phyloP scores from a whole-genome alignment of 106 monocot genomes.

The Dioscorea dumetorum region DNA sequence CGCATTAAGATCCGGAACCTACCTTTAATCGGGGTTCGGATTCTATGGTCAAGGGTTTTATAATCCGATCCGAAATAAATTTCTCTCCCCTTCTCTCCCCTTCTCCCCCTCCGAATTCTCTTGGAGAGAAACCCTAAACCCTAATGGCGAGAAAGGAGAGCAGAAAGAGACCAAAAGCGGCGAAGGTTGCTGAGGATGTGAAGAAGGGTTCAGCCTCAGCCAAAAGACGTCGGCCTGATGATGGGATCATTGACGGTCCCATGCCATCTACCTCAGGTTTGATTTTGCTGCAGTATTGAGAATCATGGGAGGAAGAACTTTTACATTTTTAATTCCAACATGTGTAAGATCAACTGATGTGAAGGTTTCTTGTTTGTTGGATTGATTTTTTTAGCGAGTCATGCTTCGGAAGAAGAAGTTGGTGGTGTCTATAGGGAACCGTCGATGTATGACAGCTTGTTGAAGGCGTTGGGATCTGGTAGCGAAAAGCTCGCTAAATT shows the following conservation, averaged over 20 bases:
- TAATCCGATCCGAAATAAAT: no score
- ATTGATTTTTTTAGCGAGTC: not conserved
- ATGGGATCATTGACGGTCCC: no score
- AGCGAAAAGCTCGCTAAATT: not conserved
- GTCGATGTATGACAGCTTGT: not conserved
- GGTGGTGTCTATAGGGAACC: not conserved
- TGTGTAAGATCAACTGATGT: not conserved
- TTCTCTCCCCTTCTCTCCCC: not conserved
- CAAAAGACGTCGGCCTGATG: no score
- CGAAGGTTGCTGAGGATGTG: no score
- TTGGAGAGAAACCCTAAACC: not conserved
- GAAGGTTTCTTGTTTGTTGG: not conserved
- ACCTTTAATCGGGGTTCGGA: no score
- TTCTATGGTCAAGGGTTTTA: no score
- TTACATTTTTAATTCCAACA: not conserved
- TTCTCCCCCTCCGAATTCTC: not conserved
- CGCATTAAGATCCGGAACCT: no score
- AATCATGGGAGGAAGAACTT: not conserved
- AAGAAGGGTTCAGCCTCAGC: no score
- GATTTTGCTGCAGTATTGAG: not conserved
- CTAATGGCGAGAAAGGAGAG: not conserved
- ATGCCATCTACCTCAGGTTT: no score
- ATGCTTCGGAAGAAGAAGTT: not conserved
- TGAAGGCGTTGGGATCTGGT: not conserved
- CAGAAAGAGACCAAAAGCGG: no score